Evolutionary conservation across 2,329 filamentous ascomycete species (phyloP).

Genomic region (Botryotinia narcissicola): DNA sequence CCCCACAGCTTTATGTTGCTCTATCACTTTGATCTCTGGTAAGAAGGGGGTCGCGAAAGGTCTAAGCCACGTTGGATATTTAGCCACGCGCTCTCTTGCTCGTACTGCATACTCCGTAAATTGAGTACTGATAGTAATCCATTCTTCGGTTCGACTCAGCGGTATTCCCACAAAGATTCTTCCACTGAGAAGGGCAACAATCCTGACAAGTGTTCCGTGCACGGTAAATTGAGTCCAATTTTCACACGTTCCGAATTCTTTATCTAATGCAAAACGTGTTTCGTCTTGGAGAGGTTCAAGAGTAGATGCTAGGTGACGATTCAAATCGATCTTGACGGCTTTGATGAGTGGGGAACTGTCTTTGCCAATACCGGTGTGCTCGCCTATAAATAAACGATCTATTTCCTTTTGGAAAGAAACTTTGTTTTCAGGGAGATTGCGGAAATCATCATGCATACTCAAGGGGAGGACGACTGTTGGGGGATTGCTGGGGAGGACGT

Average conservation of each 20-base stretch:
- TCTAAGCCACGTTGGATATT: neutral
- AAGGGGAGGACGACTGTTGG: neutral
- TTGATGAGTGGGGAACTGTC: conserved; percentile 16
- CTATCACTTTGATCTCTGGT: neutral
- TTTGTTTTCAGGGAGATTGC: conserved; percentile 8
- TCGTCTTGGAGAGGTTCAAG: conserved; percentile 33
- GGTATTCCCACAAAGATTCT: conserved; percentile 18
- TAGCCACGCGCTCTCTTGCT: neutral
- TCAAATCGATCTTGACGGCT: conserved; percentile 31
- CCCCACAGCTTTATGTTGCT: neutral
- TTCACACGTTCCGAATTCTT: conserved; percentile 29
- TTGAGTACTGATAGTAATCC: neutral
- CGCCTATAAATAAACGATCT: neutral
- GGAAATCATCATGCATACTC: neutral
- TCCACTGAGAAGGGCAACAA: neutral
- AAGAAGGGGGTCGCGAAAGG: neutral
- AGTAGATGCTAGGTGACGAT: conserved; percentile 27
- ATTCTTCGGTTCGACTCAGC: conserved; percentile 2
- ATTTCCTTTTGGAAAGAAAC: neutral
- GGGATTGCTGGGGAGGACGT: neutral
- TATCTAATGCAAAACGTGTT: conserved; percentile 26
- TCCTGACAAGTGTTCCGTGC: neutral
- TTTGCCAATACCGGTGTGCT: neutral
- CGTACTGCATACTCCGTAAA: neutral
- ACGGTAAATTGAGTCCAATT: conserved; percentile 28